Evolutionary conservation across 257 asterid genomes (phyloP).

Genomic region (Striga asiatica): DNA sequence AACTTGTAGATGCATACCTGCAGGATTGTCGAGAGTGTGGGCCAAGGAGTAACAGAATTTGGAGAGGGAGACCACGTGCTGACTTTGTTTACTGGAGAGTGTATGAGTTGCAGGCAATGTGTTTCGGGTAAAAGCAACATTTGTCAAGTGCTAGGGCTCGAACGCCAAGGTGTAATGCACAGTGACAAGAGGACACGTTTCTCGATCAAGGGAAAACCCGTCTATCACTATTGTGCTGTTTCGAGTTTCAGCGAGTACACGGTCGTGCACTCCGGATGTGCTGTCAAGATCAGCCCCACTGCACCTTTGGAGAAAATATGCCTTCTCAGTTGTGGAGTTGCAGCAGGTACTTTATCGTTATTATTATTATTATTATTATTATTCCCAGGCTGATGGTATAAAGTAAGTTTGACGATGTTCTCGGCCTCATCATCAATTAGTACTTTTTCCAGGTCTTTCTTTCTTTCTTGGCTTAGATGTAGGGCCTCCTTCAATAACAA

Average conservation of each 20-base stretch:
- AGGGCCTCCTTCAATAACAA: too few relatives aligned
- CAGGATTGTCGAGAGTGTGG: slow-evolving; percentile 90
- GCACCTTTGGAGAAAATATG: slow-evolving; percentile 91
- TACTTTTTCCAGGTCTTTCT: background rate
- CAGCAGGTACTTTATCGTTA: slow-evolving; percentile 54
- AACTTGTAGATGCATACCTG: slow-evolving; percentile 11
- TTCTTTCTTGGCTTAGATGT: background rate
- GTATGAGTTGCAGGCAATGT: slow-evolving; percentile 76
- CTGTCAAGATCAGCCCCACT: slow-evolving; percentile 54
- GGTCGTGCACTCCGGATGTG: slow-evolving; percentile 92
- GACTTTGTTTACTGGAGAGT: slow-evolving; percentile 81
- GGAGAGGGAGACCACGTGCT: slow-evolving; percentile 76
- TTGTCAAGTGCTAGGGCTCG: slow-evolving; percentile 79
- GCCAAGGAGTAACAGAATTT: slow-evolving; percentile 78
- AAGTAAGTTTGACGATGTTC: background rate
- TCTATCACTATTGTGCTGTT: slow-evolving; percentile 87
- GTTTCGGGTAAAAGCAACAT: slow-evolving; percentile 69
- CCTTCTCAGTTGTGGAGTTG: slow-evolving; percentile 95
- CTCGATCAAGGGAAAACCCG: slow-evolving; percentile 58
- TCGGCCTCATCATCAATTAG: background rate
- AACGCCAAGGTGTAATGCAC: slow-evolving; percentile 88
- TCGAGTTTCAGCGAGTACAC: slow-evolving; percentile 94
- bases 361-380: too few relatives aligned
- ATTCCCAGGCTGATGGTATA: background rate
- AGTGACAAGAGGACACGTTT: slow-evolving; percentile 75